Base-by-base conservation (phyloP, 352 stramenopile species). In the Lagenidium giganteum region DNA sequence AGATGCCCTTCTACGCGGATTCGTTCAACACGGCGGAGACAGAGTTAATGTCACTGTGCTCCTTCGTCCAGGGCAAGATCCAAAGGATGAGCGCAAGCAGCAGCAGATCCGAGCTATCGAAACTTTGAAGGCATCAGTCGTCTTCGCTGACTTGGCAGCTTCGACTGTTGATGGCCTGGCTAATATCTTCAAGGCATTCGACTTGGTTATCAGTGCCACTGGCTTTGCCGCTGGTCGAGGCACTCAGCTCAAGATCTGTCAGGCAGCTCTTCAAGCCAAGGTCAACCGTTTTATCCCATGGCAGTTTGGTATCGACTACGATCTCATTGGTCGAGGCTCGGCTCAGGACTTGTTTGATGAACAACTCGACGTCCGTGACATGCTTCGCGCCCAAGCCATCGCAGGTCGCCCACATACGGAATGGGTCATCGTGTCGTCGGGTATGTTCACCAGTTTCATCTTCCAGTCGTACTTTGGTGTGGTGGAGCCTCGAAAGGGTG, bases 241-340 rank as follows among this genome's bases (percentile, higher is more conserved):
- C 18, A 39, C 44, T 39, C 44, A 52, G 16, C 22, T 52, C 34
- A 45, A 52, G 36, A 52, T 52, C 26, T 13, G 17, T 12, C 44
- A 28, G 8, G 44, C 44, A 7, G 44, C 38, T n/a, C 33, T 52
- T 28, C 24, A 24, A 27, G 34, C 44, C 8, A 26, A 20, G 14
- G 35, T 52, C 12, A 18, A 36, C 16, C 34, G 30, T 17, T 52
- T 52, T 12, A 28, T 52, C 14, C 44, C 44, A 22, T 52, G 44
- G 44, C 44, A 46, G 44, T 52, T 52, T 31, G 44, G 44, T 22
- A 22, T 52, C 8, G 44, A 52, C 34, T 52, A 52, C n/a, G 44
- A 52, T 20, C 20, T 14, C 6, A 52, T 52, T 22, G 44, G 44
- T 20, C 27, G 21, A 8, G 25, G 34, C 20, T 38, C 24, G 14